Conservation (phyloP, 2,329 filamentous ascomycete genomes). For the Sphaerulina populicola region DNA sequence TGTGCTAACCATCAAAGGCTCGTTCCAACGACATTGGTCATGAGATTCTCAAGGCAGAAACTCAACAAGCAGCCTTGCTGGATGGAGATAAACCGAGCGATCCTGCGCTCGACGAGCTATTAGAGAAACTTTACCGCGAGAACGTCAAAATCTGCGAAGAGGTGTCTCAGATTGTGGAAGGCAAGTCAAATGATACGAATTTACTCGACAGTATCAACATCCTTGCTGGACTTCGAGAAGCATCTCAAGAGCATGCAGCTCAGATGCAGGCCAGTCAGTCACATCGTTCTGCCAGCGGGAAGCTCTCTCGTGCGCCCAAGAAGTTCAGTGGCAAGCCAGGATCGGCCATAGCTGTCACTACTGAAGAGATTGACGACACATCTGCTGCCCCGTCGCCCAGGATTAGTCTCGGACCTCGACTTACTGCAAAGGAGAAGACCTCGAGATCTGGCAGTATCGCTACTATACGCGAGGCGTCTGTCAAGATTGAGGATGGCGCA, state of each 20-base stretch:
- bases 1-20: slow-evolving; percentile 15
- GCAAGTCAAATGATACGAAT: slow-evolving; percentile 38
- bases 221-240: slow-evolving; percentile 41
- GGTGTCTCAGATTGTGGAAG: slow-evolving; percentile 38
- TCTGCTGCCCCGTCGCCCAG: slow-evolving; percentile 31
- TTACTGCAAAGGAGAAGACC: slow-evolving; percentile 32
- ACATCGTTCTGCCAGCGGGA: slow-evolving; percentile 24
- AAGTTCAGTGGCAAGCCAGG: slow-evolving; percentile 21
- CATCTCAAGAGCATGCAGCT: slow-evolving; percentile 38
- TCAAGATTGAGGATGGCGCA: slow-evolving; percentile 44
- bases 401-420: slow-evolving; percentile 23
- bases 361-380: slow-evolving; percentile 27
- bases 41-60: slow-evolving; percentile 34
- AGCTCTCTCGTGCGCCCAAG: slow-evolving; percentile 24
- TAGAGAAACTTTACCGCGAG: slow-evolving; percentile 42
- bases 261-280: slow-evolving; percentile 26
- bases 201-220: slow-evolving; percentile 39
- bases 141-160: slow-evolving; percentile 44
- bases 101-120: slow-evolving; percentile 38
- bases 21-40: slow-evolving; percentile 31
- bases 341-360: slow-evolving; percentile 20
- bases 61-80: slow-evolving; percentile 30
- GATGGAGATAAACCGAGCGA: slow-evolving; percentile 27
- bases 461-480: slow-evolving; percentile 41
- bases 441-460: slow-evolving; percentile 39